Evolutionary conservation across 2,329 filamentous ascomycete genomes (phyloP).

Genomic region (Penicillium sp.): DNA sequence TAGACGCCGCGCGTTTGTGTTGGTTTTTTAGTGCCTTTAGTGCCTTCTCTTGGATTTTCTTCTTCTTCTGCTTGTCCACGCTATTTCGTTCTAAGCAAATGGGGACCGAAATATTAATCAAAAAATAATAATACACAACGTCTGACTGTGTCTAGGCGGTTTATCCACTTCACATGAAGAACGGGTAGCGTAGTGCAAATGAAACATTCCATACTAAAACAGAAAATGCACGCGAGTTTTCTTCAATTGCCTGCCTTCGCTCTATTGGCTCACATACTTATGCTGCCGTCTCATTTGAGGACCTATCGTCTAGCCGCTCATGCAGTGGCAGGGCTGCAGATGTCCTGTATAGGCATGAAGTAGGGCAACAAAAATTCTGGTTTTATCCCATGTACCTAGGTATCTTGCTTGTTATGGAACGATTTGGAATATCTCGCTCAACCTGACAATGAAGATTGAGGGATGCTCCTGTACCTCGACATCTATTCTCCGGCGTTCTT

Average conservation of each 20-base stretch:
- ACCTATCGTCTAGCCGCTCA: slow-evolving; percentile 20
- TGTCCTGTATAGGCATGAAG: background rate
- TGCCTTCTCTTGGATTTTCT: slow-evolving; percentile 1
- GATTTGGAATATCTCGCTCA: background rate
- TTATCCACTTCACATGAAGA: slow-evolving; percentile 7
- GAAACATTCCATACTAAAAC: slow-evolving; percentile 14
- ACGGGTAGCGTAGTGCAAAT: slow-evolving; percentile 5
- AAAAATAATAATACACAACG: background rate
- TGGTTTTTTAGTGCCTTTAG: slow-evolving; percentile 18
- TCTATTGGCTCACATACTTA: slow-evolving; percentile 18
- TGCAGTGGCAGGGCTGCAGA: slow-evolving; percentile 21
- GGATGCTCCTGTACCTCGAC: background rate
- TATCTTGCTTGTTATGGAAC: background rate
- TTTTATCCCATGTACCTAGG: background rate
- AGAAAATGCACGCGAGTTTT: slow-evolving; percentile 17
- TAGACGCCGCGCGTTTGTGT: slow-evolving; percentile 28
- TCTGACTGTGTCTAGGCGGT: background rate
- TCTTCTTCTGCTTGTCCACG: background rate
- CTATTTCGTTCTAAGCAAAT: background rate
- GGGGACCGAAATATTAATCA: too few species aligned
- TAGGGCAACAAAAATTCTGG: background rate
- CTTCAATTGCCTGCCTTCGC: slow-evolving; percentile 12
- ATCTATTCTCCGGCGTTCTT: background rate
- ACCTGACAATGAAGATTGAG: background rate
- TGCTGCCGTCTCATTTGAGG: slow-evolving; percentile 18